phyloP scores from a whole-genome alignment of 2,329 filamentous ascomycete species.

The Talaromyces sp. region DNA sequence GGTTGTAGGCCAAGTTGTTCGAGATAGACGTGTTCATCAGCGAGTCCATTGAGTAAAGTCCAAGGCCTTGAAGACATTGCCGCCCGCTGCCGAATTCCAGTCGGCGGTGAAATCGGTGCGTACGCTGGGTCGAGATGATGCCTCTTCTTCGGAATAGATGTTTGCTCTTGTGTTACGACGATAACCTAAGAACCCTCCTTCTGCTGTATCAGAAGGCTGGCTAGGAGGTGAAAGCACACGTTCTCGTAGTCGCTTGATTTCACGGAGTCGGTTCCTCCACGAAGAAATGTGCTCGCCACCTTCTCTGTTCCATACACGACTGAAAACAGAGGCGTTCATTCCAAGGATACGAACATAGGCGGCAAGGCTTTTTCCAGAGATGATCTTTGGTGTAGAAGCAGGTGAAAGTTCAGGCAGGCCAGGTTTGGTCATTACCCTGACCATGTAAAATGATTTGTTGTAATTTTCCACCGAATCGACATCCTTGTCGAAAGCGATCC shows the following conservation, averaged over 20 bases:
- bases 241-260: constrained; percentile 77
- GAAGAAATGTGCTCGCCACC: constrained; percentile 80
- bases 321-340: constrained; percentile 90
- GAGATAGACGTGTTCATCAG: constrained; percentile 13
- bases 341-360: constrained; percentile 82
- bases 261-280: constrained; percentile 80
- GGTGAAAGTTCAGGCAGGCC: constrained; percentile 91
- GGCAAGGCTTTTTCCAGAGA: constrained; percentile 75
- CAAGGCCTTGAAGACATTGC: constrained; percentile 33
- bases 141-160: constrained; percentile 30
- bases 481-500: constrained; percentile 28
- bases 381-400: constrained; percentile 80
- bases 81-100: constrained; percentile 32
- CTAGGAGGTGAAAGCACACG: constrained; percentile 28
- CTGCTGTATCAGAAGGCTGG: constrained; percentile 22
- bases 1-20: neutral
- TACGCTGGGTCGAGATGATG: constrained; percentile 23
- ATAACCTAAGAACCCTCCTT: constrained; percentile 29
- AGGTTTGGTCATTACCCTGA: constrained; percentile 80
- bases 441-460: constrained; percentile 66
- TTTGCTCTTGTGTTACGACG: constrained; percentile 34
- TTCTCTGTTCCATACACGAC: constrained; percentile 72
- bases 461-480: constrained; percentile 19
- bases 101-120: constrained; percentile 31
- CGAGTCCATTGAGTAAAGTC: constrained; percentile 41